Evolutionary conservation across 495 filamentous ascomycete genomes (phyloP).

Genomic region (Lasiosphaeria ovina): DNA sequence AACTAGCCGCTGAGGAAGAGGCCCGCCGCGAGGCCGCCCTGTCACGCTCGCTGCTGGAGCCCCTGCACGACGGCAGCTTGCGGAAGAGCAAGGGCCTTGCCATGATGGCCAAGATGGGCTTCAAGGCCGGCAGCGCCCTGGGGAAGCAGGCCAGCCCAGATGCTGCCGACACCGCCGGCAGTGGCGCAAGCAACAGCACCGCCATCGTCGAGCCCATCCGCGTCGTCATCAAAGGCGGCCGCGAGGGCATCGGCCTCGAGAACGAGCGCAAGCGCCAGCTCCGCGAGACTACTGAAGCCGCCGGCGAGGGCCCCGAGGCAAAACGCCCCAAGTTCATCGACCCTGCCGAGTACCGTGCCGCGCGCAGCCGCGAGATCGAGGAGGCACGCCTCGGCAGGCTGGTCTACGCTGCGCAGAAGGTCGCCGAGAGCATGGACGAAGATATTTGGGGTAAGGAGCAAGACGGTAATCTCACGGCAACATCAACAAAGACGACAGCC

Average conservation of each 20-base stretch:
- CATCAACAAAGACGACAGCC: no score
- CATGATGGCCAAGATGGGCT: conserved; percentile 98
- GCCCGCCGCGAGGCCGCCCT: conserved; percentile 73
- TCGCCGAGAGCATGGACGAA: conserved; percentile 70
- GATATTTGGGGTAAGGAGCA: conserved; percentile 27
- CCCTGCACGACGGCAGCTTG: conserved; percentile 7
- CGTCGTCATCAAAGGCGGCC: conserved; percentile 70
- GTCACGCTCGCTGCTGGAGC: conserved; percentile 58
- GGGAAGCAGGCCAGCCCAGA: conserved; percentile 31
- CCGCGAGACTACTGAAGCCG: conserved; percentile 57
- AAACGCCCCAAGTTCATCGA: conserved; percentile 69
- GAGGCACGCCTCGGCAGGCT: conserved; percentile 63
- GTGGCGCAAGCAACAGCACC: conserved; percentile 18
- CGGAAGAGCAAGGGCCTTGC: conserved; percentile 72
- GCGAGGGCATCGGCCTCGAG: conserved; percentile 83
- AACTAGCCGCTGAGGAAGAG: conserved; percentile 68
- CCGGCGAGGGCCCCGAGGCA: conserved; percentile 36
- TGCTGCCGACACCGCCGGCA: background rate
- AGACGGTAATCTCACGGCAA: background rate
- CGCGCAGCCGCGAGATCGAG: conserved; percentile 70
- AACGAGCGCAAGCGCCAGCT: conserved; percentile 80
- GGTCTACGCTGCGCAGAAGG: conserved; percentile 74
- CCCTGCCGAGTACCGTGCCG: conserved; percentile 67
- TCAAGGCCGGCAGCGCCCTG: conserved; percentile 69
- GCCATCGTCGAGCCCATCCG: conserved; percentile 61